Base-by-base conservation (phyloP, 2,329 filamentous ascomycete species). In the Neofusicoccum laricinum region DNA sequence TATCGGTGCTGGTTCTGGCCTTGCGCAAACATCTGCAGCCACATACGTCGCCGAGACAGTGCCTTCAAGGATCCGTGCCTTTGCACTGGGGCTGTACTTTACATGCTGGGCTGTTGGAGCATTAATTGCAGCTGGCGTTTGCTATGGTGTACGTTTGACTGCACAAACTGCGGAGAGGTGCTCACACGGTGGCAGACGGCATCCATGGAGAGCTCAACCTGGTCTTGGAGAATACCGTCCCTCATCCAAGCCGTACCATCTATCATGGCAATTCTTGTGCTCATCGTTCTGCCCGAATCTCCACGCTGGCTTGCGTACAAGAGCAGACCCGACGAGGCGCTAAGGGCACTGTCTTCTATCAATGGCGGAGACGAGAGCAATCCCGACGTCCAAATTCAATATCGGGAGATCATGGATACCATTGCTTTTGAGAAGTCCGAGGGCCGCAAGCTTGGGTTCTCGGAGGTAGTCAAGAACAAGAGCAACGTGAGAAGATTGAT, bases 351-450 rank as follows among this genome's bases (percentile, higher is more conserved):
- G 5, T 5, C 19, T 15, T 19, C 45, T 17, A 48, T 48, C 19
- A 48, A 48, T 5, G 45, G 45, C 3, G 10, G 3, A 11, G 10
- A 48, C 19, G 45, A 48, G 45, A 30, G 4, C 14, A 21, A 30
- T 5, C 77, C 76, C 2, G 69, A 77, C 6, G 77, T 78, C 3
- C 67, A 78, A 25, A n/a, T 62, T 14, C 57, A 65, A 21, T 55
- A 65, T n/a, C 64, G 78, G 61, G 78, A 82, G 67, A 84, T 84
- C 43, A 68, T 78, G n/a, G 80, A 82, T 62, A 80, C 80, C 6
- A 69, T 81, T 14, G 74, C 76, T 45, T 81, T 73, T 72, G 80
- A 82, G 66, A 81, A 78, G 68, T 76, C 78, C 57, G 72, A 73
- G 41, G 75, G 74, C 7, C 70, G 72, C 17, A 75, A 69, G 3